Conservation (phyloP, 192 early-diverging fungal genomes). For the Funneliformis mosseae region DNA sequence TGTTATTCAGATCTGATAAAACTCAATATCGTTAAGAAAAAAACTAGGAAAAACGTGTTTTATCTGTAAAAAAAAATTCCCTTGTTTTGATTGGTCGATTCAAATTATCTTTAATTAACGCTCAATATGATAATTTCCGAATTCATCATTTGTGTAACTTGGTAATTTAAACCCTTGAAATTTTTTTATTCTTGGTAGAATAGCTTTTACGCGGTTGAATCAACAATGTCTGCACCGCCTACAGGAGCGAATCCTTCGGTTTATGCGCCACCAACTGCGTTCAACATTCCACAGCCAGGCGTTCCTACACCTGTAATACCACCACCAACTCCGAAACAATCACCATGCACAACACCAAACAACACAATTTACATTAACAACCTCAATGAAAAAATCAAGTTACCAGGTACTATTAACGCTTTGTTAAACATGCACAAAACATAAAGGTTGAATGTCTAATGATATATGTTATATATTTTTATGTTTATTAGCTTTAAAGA, state of each 20-base stretch:
- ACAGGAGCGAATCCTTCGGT: not conserved
- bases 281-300: not conserved
- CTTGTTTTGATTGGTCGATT: too few relatives aligned
- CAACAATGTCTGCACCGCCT: not conserved
- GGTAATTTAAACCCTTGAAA: too few relatives aligned
- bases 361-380: constrained; percentile 83
- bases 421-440: not conserved
- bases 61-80: too few relatives aligned
- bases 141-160: too few relatives aligned
- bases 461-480: not conserved
- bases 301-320: not conserved
- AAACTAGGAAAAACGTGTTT: too few relatives aligned
- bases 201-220: too few relatives aligned
- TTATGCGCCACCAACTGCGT: not conserved
- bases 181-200: not conserved
- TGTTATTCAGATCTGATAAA: too few relatives aligned
- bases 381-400: constrained; percentile 74
- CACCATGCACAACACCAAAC: constrained; percentile 62
- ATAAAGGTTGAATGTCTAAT: not conserved
- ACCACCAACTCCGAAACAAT: constrained; percentile 52
- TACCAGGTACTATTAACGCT: constrained; percentile 48
- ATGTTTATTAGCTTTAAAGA: constrained; percentile 60
- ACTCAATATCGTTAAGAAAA: too few relatives aligned
- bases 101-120: too few relatives aligned
- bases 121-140: too few relatives aligned